Percentiles rank a stretch among this genome's conserved stretches.
phyloP scores from a whole-genome alignment of 2,329 filamentous ascomycete species.

The Phialophora tarda region DNA sequence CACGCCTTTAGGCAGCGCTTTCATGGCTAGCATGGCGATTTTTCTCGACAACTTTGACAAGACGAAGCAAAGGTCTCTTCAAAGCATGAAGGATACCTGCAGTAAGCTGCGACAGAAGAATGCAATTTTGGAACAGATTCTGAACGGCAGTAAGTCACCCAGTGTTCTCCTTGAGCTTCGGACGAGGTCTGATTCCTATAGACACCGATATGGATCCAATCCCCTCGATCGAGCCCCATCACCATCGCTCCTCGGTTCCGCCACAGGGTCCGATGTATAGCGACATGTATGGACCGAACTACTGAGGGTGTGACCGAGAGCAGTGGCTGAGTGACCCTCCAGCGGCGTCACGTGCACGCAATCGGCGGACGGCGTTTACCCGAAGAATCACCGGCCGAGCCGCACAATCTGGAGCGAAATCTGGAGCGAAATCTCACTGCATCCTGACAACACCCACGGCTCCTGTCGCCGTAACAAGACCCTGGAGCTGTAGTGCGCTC shows the following conservation, averaged over 20 bases:
- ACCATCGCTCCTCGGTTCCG: constrained; percentile 17
- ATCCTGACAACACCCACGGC: constrained; percentile 13
- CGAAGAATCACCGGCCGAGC: not conserved
- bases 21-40: constrained; percentile 28
- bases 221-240: constrained; percentile 10
- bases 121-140: constrained; percentile 19
- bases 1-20: constrained; percentile 20
- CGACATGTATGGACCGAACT: constrained; percentile 16
- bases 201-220: constrained; percentile 6
- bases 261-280: constrained; percentile 18
- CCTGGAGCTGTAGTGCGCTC: not conserved
- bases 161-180: too few relatives aligned
- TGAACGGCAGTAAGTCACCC: constrained; percentile 23
- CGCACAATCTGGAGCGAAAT: constrained; percentile 13
- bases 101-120: constrained; percentile 31
- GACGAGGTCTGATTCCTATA: not conserved
- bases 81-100: constrained; percentile 30
- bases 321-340: not conserved
- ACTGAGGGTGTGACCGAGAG: not conserved
- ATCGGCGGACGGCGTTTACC: not conserved
- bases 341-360: not conserved
- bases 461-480: not conserved
- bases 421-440: constrained; percentile 9
- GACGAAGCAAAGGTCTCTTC: constrained; percentile 31
- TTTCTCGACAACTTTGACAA: constrained; percentile 30